Percentiles rank a stretch among this genome's conserved stretches.
Conservation (phyloP, 2,329 filamentous ascomycete genomes). For the Paecilomyces niveus region DNA sequence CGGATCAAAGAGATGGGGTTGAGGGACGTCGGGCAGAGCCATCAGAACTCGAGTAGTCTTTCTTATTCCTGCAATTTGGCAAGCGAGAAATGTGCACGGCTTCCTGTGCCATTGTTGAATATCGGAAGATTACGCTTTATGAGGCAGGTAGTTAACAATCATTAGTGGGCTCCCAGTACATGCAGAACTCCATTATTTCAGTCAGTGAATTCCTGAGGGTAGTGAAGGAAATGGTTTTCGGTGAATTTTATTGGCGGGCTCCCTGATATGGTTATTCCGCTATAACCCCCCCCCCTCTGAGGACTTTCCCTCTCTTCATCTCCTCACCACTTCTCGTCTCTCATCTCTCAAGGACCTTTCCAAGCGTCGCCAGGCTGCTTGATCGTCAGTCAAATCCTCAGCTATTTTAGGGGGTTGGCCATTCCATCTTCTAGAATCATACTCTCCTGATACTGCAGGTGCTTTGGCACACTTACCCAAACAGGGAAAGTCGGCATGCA, state of each 20-base stretch:
- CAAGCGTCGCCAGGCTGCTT: neutral
- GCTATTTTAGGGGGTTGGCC: neutral
- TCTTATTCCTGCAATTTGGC: neutral
- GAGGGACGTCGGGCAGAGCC: neutral
- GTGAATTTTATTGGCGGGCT: neutral
- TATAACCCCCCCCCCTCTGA: neutral
- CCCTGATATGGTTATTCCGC: neutral
- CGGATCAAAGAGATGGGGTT: neutral
- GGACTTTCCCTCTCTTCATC: neutral
- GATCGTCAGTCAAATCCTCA: neutral
- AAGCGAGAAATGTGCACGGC: neutral
- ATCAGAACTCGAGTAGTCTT: neutral
- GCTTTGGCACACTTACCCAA: neutral
- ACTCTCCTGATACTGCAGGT: neutral
- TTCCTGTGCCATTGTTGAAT: neutral
- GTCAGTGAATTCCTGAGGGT: neutral
- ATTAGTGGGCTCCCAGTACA: neutral
- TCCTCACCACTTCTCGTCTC: neutral
- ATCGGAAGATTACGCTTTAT: neutral
- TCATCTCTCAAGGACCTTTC: neutral
- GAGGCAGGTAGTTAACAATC: neutral
- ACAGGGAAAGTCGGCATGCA: neutral
- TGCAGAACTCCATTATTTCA: neutral
- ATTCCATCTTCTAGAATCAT: neutral
- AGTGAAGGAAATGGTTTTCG: neutral